These are phyloP conservation scores for Claviceps sp. DNA, from an alignment of 2,329 filamentous ascomycete genomes.

Conservation along the genomic window DNA sequence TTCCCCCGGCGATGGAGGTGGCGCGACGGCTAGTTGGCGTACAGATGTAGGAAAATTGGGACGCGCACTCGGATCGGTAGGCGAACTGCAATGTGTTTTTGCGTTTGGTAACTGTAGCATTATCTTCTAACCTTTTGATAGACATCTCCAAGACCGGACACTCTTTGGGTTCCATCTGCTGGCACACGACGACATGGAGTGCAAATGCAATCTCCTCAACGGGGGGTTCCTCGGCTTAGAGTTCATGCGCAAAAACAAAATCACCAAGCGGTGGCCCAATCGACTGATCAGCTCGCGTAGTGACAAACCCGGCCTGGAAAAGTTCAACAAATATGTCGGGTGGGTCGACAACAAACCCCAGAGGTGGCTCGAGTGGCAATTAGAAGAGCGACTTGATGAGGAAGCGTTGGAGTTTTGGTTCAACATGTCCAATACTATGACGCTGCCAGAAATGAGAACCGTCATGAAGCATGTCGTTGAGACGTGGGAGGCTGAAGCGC, in stretches of 20 bases:
- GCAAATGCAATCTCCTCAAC: constrained; percentile 1
- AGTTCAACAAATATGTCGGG: constrained; percentile 12
- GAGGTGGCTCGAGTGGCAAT: constrained; percentile 16
- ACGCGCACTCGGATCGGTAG: background rate
- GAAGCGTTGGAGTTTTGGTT: background rate
- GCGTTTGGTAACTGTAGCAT: too few species aligned
- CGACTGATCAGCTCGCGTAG: constrained; percentile 8
- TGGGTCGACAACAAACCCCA: constrained; percentile 11
- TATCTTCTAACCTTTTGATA: background rate
- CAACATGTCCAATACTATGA: background rate
- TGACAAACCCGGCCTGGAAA: constrained; percentile 4
- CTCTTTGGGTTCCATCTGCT: background rate
- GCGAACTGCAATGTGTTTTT: too few species aligned
- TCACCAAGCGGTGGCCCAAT: constrained; percentile 13
- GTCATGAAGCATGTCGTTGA: background rate
- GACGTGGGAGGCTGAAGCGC: too few species aligned
- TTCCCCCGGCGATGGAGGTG: background rate
- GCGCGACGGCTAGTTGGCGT: background rate
- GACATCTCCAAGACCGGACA: background rate
- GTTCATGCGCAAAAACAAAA: constrained; percentile 9
- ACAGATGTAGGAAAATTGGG: constrained; percentile 1
- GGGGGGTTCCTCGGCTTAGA: constrained; percentile 10
- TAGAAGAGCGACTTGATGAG: background rate
- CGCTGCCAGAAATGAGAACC: background rate
- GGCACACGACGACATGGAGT: background rate